Conservation (phyloP, 2,329 filamentous ascomycete genomes). For the Colletotrichum viniferum region DNA sequence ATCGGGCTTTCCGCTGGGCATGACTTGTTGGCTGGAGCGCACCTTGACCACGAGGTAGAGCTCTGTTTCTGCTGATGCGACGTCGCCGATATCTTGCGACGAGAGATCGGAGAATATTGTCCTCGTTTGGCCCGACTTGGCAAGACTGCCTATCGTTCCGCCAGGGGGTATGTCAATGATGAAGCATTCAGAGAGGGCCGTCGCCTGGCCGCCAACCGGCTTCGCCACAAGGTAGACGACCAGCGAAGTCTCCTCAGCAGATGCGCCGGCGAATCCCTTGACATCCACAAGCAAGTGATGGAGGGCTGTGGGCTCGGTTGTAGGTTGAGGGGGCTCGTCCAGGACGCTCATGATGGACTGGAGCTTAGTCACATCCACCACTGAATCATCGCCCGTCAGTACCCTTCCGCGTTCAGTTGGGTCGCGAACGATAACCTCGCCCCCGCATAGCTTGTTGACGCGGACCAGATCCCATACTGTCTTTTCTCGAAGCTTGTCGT, state of each 20-base stretch:
- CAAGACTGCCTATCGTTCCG: slow-evolving; percentile 70
- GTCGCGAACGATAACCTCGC: slow-evolving; percentile 94
- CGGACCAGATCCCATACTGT: slow-evolving; percentile 95
- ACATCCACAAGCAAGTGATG: slow-evolving; percentile 87
- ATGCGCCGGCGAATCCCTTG: slow-evolving; percentile 78
- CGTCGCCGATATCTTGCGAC: slow-evolving; percentile 72
- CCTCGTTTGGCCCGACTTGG: slow-evolving; percentile 72
- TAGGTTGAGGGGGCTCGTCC: slow-evolving; percentile 75
- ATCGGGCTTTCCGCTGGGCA: slow-evolving; percentile 45
- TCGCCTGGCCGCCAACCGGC: slow-evolving; percentile 63
- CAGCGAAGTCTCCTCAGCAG: slow-evolving; percentile 76
- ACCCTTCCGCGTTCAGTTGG: slow-evolving; percentile 82
- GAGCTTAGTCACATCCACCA: slow-evolving; percentile 86
- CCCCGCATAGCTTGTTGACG: slow-evolving; percentile 92
- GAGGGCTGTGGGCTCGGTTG: slow-evolving; percentile 71
- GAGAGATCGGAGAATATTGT: slow-evolving; percentile 89
- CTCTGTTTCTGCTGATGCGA: slow-evolving; percentile 68
- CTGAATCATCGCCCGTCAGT: slow-evolving; percentile 89
- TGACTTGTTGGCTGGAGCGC: slow-evolving; percentile 61
- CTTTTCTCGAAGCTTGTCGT: slow-evolving; percentile 79
- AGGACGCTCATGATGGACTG: slow-evolving; percentile 97
- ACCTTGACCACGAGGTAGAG: slow-evolving; percentile 87
- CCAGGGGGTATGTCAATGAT: slow-evolving; percentile 77
- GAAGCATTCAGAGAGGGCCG: slow-evolving; percentile 82
- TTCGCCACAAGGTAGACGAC: slow-evolving; percentile 81